Base-by-base conservation (phyloP, 106 monocot species). In the Dendrobium huoshanense region DNA sequence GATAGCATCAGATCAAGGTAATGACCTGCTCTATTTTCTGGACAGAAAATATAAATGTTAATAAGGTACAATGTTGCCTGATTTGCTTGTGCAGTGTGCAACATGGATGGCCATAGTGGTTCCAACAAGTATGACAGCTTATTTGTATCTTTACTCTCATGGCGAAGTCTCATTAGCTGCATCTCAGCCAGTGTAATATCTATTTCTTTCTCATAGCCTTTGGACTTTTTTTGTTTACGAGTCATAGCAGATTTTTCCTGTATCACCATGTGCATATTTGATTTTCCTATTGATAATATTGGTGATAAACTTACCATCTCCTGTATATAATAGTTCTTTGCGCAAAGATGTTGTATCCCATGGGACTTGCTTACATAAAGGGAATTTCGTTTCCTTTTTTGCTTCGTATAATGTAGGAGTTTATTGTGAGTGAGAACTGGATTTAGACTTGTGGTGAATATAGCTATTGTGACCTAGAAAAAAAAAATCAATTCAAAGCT, bases 181-280 rank as follows among this genome's bases (percentile, higher is more conserved):
- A 58, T 94, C 94, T 81, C 94, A 96, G 86, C 96, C 94, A 83
- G 96, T 96, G 87, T 93, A 90, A 87, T 87, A 91, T 96, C 92
- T 72, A 70, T 77, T 81, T 47, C 72, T 86, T 54, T 47, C 59
- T 84, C 41, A 49, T 74, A 5, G 0, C 8, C 6, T 48, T 48
- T 41, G 7, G 8, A 7, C 19, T 43, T 41, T 44, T 74, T 72
- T 20, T 44, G 41, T 41, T 16, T 43, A n/a, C 5, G n/a, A 61
- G 20, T 27, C 4, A 5, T 76, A 19, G 4, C 47, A 47, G 49
- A 13, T 76, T 76, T 75, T 51, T 76, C 19, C 10, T 49, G 24
- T 76, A 49, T 25, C 61, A 4, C 9, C 33, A 44, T n/a, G 45
- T 44, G 41, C 19, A n/a, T 45, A 18, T 75, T 75, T 75, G 24